Conservation (phyloP, 1,284 basidiomycete species). For the Hypsizygus ulmarius region DNA sequence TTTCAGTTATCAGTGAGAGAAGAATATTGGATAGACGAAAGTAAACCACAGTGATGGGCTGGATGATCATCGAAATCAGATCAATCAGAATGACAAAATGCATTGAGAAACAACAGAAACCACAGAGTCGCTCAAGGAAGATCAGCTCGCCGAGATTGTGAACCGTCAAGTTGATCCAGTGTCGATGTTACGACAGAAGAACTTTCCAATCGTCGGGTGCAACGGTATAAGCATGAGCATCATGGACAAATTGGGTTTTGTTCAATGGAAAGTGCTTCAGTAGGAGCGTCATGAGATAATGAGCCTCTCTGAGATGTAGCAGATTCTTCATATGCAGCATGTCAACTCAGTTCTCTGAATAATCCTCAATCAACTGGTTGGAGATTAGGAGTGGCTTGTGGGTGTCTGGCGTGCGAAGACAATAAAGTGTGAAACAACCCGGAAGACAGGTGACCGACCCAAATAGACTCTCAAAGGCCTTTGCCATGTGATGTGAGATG, state of each 20-base stretch:
- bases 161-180: constrained; percentile 99
- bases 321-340: constrained; percentile 98
- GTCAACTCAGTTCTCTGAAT: constrained; percentile 95
- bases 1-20: constrained; percentile 13
- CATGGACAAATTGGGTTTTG: constrained; percentile 94
- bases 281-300: constrained; percentile 93
- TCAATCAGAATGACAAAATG: constrained; percentile 97
- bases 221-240: constrained; percentile 90
- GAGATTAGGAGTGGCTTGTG: constrained; percentile 88
- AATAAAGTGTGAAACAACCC: constrained; percentile 96
- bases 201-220: constrained; percentile 94
- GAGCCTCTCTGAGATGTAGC: constrained; percentile 96
- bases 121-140: constrained; percentile 91
- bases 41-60: constrained; percentile 93
- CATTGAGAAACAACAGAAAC: constrained; percentile 99
- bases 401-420: constrained; percentile 89
- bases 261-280: constrained; percentile 91
- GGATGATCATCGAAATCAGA: constrained; percentile 81
- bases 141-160: constrained; percentile 95
- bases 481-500: constrained; percentile 96
- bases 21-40: constrained; percentile 48
- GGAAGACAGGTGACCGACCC: constrained; percentile 98
- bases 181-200: constrained; percentile 93
- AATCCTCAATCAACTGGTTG: constrained; percentile 88
- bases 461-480: constrained; percentile 96